These are phyloP conservation scores for Echites panduratus DNA, from an alignment of 257 asterid genomes.

Conservation along the genomic window DNA sequence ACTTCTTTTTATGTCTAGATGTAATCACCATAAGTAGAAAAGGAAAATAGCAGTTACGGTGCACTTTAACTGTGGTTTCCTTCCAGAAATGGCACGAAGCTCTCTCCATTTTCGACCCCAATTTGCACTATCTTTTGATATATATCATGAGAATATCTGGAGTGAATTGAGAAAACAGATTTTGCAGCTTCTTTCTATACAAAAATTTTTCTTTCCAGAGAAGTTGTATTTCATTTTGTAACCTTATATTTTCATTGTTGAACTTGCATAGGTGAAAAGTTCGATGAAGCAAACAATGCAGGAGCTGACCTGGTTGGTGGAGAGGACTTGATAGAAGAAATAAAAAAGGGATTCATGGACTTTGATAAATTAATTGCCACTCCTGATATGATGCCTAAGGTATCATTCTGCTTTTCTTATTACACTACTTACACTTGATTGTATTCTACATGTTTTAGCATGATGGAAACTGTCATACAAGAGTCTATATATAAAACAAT, in stretches of 20 bases:
- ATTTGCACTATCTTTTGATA: not conserved
- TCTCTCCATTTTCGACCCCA: not conserved
- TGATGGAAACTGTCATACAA: not conserved
- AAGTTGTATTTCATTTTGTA: constrained; percentile 9
- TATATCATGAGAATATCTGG: not conserved
- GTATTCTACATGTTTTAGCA: not conserved
- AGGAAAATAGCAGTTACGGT: not conserved
- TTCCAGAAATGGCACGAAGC: not conserved
- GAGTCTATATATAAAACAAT: not conserved
- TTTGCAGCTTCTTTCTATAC: not conserved
- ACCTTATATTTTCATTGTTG: constrained; percentile 26
- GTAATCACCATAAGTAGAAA: not conserved
- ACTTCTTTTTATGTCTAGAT: not conserved
- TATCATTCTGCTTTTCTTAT: constrained; percentile 20
- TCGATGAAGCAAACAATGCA: constrained; percentile 95
- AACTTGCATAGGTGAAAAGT: constrained; percentile 70
- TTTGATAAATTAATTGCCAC: constrained; percentile 95
- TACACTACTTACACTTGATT: not conserved
- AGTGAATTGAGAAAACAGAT: not conserved
- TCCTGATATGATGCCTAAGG: constrained; percentile 99
- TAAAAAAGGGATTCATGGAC: constrained; percentile 91
- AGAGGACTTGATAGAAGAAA: constrained; percentile 85
- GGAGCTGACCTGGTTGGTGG: constrained; percentile 99
- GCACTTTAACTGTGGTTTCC: not conserved
- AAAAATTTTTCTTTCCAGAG: not conserved